phyloP scores from a whole-genome alignment of 2,329 filamentous ascomycete genomes.

The Monilinia aucupariae region DNA sequence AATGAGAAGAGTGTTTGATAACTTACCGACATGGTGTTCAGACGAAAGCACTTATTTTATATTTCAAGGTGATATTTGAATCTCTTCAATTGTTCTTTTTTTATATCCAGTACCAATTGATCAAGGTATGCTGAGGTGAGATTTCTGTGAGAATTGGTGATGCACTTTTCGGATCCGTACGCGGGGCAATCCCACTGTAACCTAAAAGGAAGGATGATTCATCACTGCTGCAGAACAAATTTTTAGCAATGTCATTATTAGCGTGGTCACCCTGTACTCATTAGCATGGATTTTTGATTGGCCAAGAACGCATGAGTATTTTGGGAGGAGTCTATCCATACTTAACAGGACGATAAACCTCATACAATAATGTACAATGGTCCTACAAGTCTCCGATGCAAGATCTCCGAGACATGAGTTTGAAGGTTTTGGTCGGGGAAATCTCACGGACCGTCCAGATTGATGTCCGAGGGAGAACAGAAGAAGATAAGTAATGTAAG shows the following conservation, averaged over 20 bases:
- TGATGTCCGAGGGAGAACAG: conserved; percentile 9
- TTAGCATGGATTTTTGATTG: conserved; percentile 5
- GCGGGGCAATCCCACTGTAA: conserved; percentile 5
- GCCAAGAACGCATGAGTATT: background rate
- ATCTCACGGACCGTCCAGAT: background rate
- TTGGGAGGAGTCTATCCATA: background rate
- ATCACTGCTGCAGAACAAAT: background rate
- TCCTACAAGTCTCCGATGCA: background rate
- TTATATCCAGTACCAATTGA: background rate
- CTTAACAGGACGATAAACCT: background rate
- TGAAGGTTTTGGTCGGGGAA: background rate
- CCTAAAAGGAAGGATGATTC: background rate
- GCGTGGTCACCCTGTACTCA: conserved; percentile 6
- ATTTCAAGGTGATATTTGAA: background rate
- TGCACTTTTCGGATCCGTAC: background rate
- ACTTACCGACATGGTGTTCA: conserved; percentile 13
- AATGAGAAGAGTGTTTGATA: background rate
- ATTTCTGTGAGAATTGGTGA: background rate
- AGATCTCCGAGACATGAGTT: conserved; percentile 2
- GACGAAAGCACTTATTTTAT: background rate
- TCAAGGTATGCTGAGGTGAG: conserved; percentile 11
- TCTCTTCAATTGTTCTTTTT: background rate
- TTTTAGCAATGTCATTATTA: conserved; percentile 12
- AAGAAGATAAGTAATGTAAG: background rate
- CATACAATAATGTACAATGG: background rate